These are phyloP conservation scores for Trebouxia sp. DNA, from an alignment of 139 green algal genomes.

Conservation along the genomic window DNA sequence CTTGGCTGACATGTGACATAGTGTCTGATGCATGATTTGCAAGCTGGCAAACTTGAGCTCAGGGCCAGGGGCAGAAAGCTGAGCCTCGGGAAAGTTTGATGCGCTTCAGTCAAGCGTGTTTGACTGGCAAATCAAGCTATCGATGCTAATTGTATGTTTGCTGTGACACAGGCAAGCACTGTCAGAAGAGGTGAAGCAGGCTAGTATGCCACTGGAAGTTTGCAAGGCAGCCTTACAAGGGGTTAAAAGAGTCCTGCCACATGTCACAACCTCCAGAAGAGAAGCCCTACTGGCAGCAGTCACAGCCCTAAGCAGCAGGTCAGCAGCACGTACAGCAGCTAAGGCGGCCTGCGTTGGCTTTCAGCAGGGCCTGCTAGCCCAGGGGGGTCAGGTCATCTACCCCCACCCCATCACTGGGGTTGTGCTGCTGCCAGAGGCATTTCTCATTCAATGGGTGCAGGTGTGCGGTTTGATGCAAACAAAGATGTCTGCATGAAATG, in stretches of 20 bases:
- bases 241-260: neutral
- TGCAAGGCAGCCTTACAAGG: neutral
- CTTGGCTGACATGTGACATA: too few species aligned
- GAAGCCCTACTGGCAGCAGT: neutral
- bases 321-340: neutral
- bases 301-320: neutral
- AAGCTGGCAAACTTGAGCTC: too few species aligned
- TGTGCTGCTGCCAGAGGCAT: neutral
- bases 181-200: neutral
- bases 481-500: too few species aligned
- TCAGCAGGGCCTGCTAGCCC: neutral
- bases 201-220: neutral
- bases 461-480: neutral
- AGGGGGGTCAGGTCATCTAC: neutral
- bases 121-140: neutral
- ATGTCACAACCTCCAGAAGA: neutral
- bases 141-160: neutral
- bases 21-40: too few species aligned
- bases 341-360: constrained; percentile 13
- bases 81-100: too few species aligned
- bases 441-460: neutral
- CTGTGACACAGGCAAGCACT: neutral
- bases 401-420: neutral
- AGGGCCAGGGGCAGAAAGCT: too few species aligned
- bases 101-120: neutral